Conservation (phyloP, 2,329 filamentous ascomycete species). For the Pseudofabraea citricarpa region DNA sequence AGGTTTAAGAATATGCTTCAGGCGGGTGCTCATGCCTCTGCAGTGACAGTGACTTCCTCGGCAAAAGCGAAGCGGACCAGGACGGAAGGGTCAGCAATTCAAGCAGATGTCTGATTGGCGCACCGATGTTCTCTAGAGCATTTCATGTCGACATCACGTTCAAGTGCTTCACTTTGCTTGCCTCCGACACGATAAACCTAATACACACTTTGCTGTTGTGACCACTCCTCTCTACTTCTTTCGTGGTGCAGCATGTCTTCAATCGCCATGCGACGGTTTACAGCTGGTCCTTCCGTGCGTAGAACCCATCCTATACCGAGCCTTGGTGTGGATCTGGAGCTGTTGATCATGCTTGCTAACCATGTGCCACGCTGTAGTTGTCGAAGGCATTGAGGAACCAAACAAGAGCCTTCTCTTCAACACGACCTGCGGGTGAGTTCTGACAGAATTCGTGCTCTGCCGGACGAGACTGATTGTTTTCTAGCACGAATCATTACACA, state of each 20-base stretch:
- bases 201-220: constrained; percentile 2
- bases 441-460: constrained; percentile 1
- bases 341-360: constrained; percentile 19
- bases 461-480: constrained; percentile 11
- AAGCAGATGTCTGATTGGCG: constrained; percentile 36
- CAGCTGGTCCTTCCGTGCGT: constrained; percentile 52
- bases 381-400: constrained; percentile 47
- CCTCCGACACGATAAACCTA: background rate
- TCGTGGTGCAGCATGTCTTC: constrained; percentile 49
- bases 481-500: constrained; percentile 81
- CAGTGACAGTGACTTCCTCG: background rate
- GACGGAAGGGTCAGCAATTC: constrained; percentile 45
- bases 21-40: no score
- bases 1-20: no score
- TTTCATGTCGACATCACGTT: constrained; percentile 1
- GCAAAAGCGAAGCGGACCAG: background rate
- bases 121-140: constrained; percentile 1
- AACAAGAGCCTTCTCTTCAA: constrained; percentile 80
- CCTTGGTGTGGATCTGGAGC: no score
- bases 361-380: constrained; percentile 19
- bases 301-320: no score
- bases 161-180: background rate
- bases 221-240: constrained; percentile 13
- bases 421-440: constrained; percentile 67
- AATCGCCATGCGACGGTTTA: constrained; percentile 59